Conservation (phyloP, 2,329 filamentous ascomycete species). For the Arachnomyces sp. region DNA sequence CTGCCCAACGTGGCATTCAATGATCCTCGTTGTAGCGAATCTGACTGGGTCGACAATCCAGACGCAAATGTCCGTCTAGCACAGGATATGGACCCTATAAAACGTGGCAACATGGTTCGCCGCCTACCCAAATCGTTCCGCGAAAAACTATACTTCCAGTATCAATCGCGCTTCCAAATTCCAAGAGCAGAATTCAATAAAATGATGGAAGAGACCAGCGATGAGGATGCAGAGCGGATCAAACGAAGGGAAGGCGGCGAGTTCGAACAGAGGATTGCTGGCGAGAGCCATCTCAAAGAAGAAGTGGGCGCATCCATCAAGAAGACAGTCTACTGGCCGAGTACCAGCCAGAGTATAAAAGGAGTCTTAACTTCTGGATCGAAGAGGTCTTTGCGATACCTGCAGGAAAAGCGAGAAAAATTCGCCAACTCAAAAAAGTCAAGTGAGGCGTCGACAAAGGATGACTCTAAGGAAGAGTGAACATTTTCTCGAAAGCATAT, state of each 20-base stretch:
- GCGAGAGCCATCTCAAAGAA: slow-evolving; percentile 56
- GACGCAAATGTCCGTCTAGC: slow-evolving; percentile 59
- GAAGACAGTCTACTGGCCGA: slow-evolving; percentile 87
- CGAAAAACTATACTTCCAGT: slow-evolving; percentile 85
- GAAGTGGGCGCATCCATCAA: slow-evolving; percentile 71
- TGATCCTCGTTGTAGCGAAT: slow-evolving; percentile 52
- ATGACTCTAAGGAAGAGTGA: slow-evolving; percentile 6
- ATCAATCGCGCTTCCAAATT: slow-evolving; percentile 83
- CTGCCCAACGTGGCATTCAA: slow-evolving; percentile 80
- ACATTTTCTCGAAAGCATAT: background rate
- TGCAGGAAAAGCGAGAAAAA: slow-evolving; percentile 72
- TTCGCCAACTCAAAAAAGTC: slow-evolving; percentile 35
- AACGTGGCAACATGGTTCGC: slow-evolving; percentile 92
- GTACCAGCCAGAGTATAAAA: slow-evolving; percentile 80
- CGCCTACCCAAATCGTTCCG: slow-evolving; percentile 81
- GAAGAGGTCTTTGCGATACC: slow-evolving; percentile 62
- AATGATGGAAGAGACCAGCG: slow-evolving; percentile 70
- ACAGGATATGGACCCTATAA: slow-evolving; percentile 89
- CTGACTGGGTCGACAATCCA: slow-evolving; percentile 58
- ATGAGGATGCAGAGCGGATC: slow-evolving; percentile 59
- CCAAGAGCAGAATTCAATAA: slow-evolving; percentile 73
- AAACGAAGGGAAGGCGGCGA: slow-evolving; percentile 68
- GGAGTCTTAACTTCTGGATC: slow-evolving; percentile 72
- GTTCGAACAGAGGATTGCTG: slow-evolving; percentile 79
- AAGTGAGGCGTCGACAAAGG: slow-evolving; percentile 14